These are phyloP conservation scores for Phaeotremella skinneri DNA, from an alignment of 768 basidiomycete genomes.

Conservation along the genomic window DNA sequence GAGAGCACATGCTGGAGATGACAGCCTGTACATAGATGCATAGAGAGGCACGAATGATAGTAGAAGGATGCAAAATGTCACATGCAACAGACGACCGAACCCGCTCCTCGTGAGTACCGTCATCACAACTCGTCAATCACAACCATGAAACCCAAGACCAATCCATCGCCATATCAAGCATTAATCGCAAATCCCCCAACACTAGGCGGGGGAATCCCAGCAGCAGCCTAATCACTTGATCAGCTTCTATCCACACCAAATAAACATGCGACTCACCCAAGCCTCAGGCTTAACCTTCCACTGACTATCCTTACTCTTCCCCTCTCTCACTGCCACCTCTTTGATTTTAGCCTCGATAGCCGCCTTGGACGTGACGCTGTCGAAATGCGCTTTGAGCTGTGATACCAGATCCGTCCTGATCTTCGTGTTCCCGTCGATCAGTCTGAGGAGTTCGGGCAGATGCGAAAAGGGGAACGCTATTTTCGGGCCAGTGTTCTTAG, in stretches of 20 bases:
- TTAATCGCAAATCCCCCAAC: neutral
- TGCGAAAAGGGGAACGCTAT: slow-evolving; percentile 38
- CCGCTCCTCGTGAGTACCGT: no score
- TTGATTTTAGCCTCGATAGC: slow-evolving; percentile 47
- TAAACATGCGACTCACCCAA: slow-evolving; percentile 42
- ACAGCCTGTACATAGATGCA: no score
- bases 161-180: no score
- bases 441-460: slow-evolving; percentile 36
- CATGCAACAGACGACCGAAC: no score
- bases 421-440: slow-evolving; percentile 42
- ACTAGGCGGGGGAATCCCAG: slow-evolving; percentile 5
- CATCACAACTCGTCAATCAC: no score
- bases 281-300: slow-evolving; percentile 47
- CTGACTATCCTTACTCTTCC: slow-evolving; percentile 33
- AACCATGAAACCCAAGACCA: no score
- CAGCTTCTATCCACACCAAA: neutral
- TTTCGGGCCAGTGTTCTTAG: slow-evolving; percentile 26
- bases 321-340: slow-evolving; percentile 43
- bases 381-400: slow-evolving; percentile 37
- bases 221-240: slow-evolving; percentile 3
- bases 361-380: slow-evolving; percentile 34
- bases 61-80: no score
- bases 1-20: no score
- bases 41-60: no score
- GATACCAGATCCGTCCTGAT: slow-evolving; percentile 36